Conservation (phyloP, 257 asterid species). For the Sherardia arvensis region DNA sequence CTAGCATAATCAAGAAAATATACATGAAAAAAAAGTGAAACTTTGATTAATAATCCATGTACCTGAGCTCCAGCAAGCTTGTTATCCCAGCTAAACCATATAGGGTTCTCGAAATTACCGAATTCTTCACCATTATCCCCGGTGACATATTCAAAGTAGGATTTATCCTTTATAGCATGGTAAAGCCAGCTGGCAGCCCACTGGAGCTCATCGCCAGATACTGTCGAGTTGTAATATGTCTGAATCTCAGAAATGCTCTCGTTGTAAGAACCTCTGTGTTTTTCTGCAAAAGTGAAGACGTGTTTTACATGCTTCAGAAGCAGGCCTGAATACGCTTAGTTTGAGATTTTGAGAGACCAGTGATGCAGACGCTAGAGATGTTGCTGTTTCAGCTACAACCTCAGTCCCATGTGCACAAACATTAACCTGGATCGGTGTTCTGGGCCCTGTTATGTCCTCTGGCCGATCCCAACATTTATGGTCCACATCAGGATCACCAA, state of each 20-base stretch:
- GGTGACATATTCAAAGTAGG: conserved; percentile 48
- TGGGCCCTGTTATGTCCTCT: conserved; percentile 45
- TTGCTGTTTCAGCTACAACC: conserved; percentile 83
- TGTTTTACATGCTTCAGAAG: too few relatives aligned
- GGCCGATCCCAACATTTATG: conserved; percentile 89
- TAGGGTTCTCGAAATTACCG: too few relatives aligned
- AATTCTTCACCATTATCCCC: conserved; percentile 47
- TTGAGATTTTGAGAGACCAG: conserved; percentile 45
- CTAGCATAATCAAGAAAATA: too few relatives aligned
- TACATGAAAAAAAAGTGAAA: background rate
- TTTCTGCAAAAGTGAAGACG: conserved; percentile 66
- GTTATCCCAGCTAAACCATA: conserved; percentile 99
- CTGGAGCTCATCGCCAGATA: conserved; percentile 84
- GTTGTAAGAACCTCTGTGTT: conserved; percentile 48
- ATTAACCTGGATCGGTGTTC: conserved; percentile 64
- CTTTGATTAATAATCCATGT: too few relatives aligned
- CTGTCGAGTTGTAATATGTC: conserved; percentile 67
- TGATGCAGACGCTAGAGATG: conserved; percentile 80
- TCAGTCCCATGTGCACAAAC: conserved; percentile 61
- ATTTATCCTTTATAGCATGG: too few relatives aligned
- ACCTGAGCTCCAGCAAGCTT: too few relatives aligned
- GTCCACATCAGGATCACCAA: too few relatives aligned
- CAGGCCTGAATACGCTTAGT: conserved; percentile 51
- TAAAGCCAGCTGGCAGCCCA: conserved; percentile 96
- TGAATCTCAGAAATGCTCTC: conserved; percentile 52